Conservation (phyloP, 148 eudicot species). For the Cornus suecica region DNA sequence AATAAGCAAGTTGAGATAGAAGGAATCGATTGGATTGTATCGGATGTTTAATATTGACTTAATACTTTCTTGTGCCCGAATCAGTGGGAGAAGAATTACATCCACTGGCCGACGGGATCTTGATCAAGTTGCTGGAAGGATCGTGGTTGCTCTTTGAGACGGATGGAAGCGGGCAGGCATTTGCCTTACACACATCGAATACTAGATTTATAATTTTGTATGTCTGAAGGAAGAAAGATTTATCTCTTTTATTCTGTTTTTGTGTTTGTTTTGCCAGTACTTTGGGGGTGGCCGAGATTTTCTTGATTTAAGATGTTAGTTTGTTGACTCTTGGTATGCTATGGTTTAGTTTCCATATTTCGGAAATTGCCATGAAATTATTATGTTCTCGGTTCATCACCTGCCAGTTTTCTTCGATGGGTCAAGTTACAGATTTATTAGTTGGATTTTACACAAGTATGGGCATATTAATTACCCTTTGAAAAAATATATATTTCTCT, state of each 20-base stretch:
- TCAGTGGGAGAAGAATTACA: conserved; percentile 64
- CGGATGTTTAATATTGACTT: neutral
- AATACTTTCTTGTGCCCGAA: neutral
- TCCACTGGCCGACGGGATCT: conserved; percentile 61
- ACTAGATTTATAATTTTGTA: neutral
- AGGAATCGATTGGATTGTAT: neutral
- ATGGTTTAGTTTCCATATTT: no score
- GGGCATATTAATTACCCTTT: no score
- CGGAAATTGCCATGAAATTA: no score
- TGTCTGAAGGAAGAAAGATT: conserved; percentile 11
- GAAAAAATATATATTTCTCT: no score
- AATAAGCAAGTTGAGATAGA: neutral
- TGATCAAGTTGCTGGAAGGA: conserved; percentile 64
- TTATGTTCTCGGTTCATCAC: no score
- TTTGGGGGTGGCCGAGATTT: neutral
- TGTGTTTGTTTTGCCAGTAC: neutral
- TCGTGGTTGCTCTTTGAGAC: conserved; percentile 27
- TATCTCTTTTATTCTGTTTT: conserved; percentile 7
- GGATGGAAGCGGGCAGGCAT: neutral
- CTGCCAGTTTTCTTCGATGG: no score
- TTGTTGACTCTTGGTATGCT: neutral
- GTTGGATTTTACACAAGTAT: no score
- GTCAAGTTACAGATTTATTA: no score
- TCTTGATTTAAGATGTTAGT: neutral
- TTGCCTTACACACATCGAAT: neutral